A percentile compares a stretch with the other conserved stretches of the same genome.
These are phyloP conservation scores for Pezicula carpinea DNA, from an alignment of 2,329 filamentous ascomycete species.

Conservation along the genomic window DNA sequence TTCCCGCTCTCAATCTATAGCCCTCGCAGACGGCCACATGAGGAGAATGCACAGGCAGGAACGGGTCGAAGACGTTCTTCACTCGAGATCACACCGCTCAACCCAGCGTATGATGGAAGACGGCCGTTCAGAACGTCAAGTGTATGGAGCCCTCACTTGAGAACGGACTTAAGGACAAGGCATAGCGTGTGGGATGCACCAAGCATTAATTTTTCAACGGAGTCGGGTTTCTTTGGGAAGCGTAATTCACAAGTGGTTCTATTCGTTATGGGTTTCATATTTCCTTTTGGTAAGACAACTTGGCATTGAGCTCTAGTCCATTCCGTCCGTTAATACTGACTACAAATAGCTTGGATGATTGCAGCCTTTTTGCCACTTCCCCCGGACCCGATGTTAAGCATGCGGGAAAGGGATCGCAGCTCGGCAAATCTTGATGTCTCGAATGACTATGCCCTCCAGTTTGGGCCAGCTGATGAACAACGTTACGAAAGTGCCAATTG, in stretches of 20 bases:
- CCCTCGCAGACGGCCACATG: conserved; percentile 40
- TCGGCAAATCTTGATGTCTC: conserved; percentile 23
- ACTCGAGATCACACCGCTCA: conserved; percentile 39
- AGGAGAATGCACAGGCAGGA: conserved; percentile 24
- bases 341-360: conserved; percentile 66
- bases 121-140: conserved; percentile 38
- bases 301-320: conserved; percentile 5
- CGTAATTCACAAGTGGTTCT: conserved; percentile 71
- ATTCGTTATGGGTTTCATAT: conserved; percentile 73
- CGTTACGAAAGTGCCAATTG: conserved; percentile 52
- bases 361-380: conserved; percentile 72
- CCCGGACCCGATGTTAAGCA: conserved; percentile 45
- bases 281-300: conserved; percentile 60
- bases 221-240: conserved; percentile 56
- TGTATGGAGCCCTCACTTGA: conserved; percentile 65
- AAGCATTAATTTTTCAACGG: conserved; percentile 59
- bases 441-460: conserved; percentile 22
- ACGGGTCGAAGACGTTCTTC: conserved; percentile 24
- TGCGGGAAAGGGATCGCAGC: conserved; percentile 40
- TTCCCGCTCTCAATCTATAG: conserved; percentile 41
- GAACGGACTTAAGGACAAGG: conserved; percentile 56
- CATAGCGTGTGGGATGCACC: conserved; percentile 69
- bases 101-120: conserved; percentile 10
- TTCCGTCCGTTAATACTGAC: conserved; percentile 4
- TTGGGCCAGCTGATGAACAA: conserved; percentile 27